phyloP scores from a whole-genome alignment of 2,329 filamentous ascomycete genomes.

The Colletotrichum sp. region DNA sequence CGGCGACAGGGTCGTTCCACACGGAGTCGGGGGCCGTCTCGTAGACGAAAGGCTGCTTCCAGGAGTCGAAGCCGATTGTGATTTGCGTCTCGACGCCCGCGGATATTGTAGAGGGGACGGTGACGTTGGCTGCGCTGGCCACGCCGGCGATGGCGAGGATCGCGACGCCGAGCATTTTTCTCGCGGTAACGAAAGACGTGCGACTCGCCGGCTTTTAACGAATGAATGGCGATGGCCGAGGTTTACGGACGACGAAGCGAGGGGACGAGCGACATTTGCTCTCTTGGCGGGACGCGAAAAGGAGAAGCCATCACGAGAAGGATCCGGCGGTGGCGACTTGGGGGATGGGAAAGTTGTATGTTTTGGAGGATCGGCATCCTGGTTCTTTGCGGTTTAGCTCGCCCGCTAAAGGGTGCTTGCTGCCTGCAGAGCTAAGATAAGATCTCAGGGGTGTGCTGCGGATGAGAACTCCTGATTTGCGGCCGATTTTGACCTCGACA shows the following conservation, averaged over 20 bases:
- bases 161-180: not conserved
- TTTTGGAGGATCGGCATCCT: not conserved
- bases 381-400: not conserved
- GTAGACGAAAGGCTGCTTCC: conserved; percentile 10
- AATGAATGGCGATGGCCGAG: accelerated
- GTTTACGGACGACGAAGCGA: not conserved
- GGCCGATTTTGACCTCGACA: not conserved
- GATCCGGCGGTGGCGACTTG: not conserved
- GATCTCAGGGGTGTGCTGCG: not conserved
- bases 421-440: not conserved
- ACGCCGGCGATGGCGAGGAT: not conserved
- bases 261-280: not conserved
- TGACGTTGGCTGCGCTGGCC: not conserved
- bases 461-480: not conserved
- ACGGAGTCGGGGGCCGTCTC: not conserved
- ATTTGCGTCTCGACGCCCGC: conserved; percentile 8
- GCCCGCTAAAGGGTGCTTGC: not conserved
- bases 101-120: not conserved
- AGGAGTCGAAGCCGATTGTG: not conserved
- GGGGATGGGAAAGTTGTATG: not conserved
- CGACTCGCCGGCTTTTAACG: not conserved
- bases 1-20: not conserved
- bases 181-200: not conserved
- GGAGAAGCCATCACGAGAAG: not conserved
- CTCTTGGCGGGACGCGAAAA: not conserved